Conservation (phyloP, 2,329 filamentous ascomycete genomes). For the Hypoxylon sp. region DNA sequence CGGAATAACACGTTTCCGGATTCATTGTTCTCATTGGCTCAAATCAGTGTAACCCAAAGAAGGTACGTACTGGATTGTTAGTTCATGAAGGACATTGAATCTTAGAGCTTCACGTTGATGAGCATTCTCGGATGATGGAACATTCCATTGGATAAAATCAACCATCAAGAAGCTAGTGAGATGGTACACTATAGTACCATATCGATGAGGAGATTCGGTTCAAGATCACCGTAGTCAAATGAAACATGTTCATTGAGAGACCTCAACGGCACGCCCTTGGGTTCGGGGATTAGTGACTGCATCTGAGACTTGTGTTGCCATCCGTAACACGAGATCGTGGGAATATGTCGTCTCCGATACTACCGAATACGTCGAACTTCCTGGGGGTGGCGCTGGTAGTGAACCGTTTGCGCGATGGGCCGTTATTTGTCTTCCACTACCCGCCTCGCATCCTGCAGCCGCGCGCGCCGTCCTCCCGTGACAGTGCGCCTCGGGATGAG, state of each 20-base stretch:
- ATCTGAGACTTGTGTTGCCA: constrained; percentile 43
- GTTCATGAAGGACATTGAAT: background rate
- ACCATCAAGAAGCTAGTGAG: background rate
- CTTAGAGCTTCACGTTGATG: background rate
- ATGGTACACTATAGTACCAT: background rate
- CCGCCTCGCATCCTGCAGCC: constrained; percentile 71
- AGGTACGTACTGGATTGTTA: constrained; percentile 20
- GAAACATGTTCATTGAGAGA: constrained; percentile 30
- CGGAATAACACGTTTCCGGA: constrained; percentile 14
- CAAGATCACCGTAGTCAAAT: constrained; percentile 10
- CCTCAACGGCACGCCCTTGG: constrained; percentile 15
- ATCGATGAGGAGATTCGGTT: background rate
- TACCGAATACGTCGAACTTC: constrained; percentile 69
- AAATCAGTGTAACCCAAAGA: background rate
- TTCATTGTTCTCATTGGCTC: constrained; percentile 7
- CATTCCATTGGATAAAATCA: background rate
- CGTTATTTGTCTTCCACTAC: constrained; percentile 89
- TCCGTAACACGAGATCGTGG: constrained; percentile 23
- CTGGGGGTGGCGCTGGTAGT: constrained; percentile 82
- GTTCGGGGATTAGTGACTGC: constrained; percentile 28
- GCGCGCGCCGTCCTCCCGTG: constrained; percentile 52
- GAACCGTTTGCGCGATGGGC: constrained; percentile 81
- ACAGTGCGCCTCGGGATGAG: constrained; percentile 53
- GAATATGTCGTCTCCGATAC: constrained; percentile 64
- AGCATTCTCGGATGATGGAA: background rate